Evolutionary conservation across 1,284 basidiomycete species (phyloP), one percentile per base, ranked within the genome.

Genomic region (Melampsora larici-populina): DNA sequence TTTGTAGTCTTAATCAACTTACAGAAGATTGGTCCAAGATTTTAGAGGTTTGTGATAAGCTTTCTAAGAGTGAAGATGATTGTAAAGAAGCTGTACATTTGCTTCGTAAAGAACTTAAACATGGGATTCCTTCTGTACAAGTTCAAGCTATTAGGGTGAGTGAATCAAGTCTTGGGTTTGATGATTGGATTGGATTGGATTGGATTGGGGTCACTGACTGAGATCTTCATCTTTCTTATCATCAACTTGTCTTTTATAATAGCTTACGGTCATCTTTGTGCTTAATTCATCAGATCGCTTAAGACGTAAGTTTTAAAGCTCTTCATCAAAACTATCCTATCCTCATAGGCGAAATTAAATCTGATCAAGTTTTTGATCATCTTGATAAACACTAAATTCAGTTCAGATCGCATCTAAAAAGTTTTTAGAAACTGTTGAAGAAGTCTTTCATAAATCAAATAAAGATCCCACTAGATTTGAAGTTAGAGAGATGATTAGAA

Each of bases 11-110:
- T 8, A 55, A 72, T 33, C 7, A 36, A 31, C 87, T 89, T 0
- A 89, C 89, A 5, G 90, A 92, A 82, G 90, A 92, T 81, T 92
- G 90, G 91, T 83, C 87, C 0, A 86, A 92, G 48, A 90, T 92
- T 0, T 85, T 92, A 46, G 91, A 92, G 75, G 89, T 92, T 24
- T 91, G 90, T 80, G 91, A 92, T 72, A 86, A 89, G 66, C 89
- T 90, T 0, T 90, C 89, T 0, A 84, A 87, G 0, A 90, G 81
- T 81, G 90, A 92, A 79, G 81, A 84, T 13, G 88, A 88, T 76
- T 91, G 91, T 15, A 92, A 90, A 82, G 90, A 92, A 81, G 90
- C 90, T 0, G 87, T 89, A 21, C 88, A 89, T 72, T 89, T 91
- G 0, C 85, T 93, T 46, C 84, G 90, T 63, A 87, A 89, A 60